Conservation (phyloP, 2,329 filamentous ascomycete genomes). For the Aspergillus brunneoviolaceus region DNA sequence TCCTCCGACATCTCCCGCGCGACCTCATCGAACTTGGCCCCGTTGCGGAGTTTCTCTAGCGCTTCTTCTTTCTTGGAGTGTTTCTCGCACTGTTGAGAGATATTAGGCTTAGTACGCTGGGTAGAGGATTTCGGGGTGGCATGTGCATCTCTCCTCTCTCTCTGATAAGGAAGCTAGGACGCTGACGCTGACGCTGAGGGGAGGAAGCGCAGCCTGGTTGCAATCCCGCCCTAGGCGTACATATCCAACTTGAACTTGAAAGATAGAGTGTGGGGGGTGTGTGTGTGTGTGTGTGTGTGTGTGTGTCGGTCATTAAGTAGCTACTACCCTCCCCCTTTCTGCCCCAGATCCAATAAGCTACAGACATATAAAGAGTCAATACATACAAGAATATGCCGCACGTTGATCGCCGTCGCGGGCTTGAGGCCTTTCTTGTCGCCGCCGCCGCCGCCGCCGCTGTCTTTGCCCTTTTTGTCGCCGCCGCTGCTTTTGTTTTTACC, state of each 20-base stretch:
- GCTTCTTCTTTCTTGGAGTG: conserved; percentile 66
- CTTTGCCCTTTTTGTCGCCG: conserved; percentile 40
- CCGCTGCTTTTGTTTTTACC: conserved; percentile 44
- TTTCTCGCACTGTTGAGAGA: conserved; percentile 55
- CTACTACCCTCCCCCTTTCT: no score
- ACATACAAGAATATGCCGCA: conserved; percentile 61
- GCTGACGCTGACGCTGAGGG: no score
- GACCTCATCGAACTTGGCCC: conserved; percentile 64
- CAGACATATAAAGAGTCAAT: conserved; percentile 1
- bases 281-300: no score
- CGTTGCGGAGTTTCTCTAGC: conserved; percentile 58
- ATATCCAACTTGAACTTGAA: no score
- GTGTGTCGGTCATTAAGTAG: no score
- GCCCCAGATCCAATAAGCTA: not conserved
- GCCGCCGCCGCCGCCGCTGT: conserved; percentile 34
- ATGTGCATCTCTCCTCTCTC: no score
- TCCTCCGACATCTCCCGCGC: conserved; percentile 65
- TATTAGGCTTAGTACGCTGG: no score
- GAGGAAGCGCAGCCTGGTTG: no score
- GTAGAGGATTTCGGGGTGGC: no score
- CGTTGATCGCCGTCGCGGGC: conserved; percentile 63
- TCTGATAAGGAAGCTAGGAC: no score
- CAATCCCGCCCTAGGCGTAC: no score
- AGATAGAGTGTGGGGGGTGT: no score
- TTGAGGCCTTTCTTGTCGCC: conserved; percentile 47